Conservation (phyloP, 192 early-diverging fungal genomes). For the Chytriomyces sp. region DNA sequence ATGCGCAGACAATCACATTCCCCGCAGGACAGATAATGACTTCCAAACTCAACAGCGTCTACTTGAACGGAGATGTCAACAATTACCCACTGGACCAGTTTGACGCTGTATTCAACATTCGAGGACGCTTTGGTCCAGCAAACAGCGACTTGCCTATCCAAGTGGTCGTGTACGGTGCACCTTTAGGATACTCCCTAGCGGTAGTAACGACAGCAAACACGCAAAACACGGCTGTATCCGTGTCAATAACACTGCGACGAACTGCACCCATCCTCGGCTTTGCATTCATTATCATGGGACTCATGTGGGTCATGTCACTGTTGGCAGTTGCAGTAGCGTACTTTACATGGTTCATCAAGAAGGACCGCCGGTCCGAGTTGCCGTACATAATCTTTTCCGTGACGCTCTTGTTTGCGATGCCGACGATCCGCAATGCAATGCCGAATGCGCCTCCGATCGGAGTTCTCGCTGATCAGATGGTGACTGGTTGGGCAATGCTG, state of each 20-base stretch:
- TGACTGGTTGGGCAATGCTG: constrained; percentile 23
- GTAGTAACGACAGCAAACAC: neutral
- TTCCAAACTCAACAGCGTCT: neutral
- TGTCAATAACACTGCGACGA: neutral
- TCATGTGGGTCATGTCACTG: constrained; percentile 20
- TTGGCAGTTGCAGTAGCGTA: constrained; percentile 5
- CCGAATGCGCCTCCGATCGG: constrained; percentile 21
- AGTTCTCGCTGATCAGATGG: constrained; percentile 23
- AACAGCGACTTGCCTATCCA: neutral
- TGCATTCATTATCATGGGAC: constrained; percentile 10
- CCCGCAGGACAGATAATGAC: neutral
- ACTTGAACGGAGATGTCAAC: constrained; percentile 8
- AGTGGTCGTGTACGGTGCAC: neutral
- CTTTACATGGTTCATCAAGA: neutral
- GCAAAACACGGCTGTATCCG: neutral
- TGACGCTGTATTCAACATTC: neutral
- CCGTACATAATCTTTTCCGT: constrained; percentile 6
- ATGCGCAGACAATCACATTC: neutral
- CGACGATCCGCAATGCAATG: constrained; percentile 27
- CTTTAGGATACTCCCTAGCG: neutral
- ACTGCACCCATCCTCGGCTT: neutral
- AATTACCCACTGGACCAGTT: constrained; percentile 15
- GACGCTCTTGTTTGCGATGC: constrained; percentile 23
- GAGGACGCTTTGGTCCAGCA: neutral
- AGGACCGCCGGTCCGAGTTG: constrained; percentile 2